Conservation (phyloP, 768 basidiomycete species). For the Russula emetica region DNA sequence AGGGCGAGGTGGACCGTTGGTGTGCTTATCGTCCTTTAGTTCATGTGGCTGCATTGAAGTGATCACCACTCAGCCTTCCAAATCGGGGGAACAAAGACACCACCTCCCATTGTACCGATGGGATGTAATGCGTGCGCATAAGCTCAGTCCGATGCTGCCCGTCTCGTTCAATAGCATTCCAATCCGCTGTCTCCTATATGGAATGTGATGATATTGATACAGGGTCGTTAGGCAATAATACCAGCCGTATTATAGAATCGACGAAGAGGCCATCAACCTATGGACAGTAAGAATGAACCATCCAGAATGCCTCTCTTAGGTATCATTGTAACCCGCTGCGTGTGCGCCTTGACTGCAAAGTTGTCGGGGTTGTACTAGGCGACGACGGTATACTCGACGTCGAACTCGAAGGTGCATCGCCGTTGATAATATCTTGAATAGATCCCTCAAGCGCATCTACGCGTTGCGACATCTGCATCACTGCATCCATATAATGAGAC, state of each 20-base stretch:
- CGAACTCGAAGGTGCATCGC: conserved; percentile 42
- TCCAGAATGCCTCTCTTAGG: neutral
- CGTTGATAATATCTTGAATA: conserved; percentile 89
- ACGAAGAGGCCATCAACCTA: neutral
- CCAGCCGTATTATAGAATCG: neutral
- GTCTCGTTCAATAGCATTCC: neutral
- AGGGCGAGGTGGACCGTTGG: neutral
- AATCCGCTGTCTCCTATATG: neutral
- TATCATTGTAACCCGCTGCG: conserved; percentile 12
- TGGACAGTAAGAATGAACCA: neutral
- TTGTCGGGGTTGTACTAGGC: conserved; percentile 34
- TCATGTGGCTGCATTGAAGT: neutral
- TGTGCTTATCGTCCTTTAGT: neutral
- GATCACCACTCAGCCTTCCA: neutral
- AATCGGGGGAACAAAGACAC: conserved; percentile 4
- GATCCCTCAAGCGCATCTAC: conserved; percentile 87
- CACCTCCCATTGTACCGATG: neutral
- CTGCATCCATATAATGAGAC: conserved; percentile 40
- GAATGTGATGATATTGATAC: conserved; percentile 3
- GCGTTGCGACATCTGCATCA: conserved; percentile 89
- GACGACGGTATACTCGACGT: conserved; percentile 55
- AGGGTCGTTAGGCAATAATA: neutral
- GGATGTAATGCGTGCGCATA: neutral
- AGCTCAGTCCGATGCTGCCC: neutral
- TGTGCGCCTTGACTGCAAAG: conserved; percentile 7